Evolutionary conservation across 805 yeast species (phyloP), one percentile per base, ranked within the genome.

Genomic region (Scheffersomyces lignosus): DNA sequence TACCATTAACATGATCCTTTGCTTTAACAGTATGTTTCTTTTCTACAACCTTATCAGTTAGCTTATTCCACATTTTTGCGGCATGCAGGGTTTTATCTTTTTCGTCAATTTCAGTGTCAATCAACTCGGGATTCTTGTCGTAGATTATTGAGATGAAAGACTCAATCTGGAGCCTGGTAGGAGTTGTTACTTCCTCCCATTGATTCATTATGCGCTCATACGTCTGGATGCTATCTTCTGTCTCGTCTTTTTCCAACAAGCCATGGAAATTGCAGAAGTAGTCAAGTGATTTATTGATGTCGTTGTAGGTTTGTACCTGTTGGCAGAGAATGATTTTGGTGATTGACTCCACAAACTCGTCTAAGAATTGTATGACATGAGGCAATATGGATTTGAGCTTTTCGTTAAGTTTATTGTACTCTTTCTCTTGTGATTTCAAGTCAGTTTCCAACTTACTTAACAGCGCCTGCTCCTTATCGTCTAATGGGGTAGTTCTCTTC

Each of bases 341-440:
- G 10, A 77, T 39, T 34, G 61, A 59, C 31, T 66, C 73, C 8
- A 76, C 52, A 40, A 75, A 76, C 45, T 77, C 83, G 24, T 77
- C 75, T 30, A 76, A 46, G 13, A 68, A 62, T 3, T 61, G 55
- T 31, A 73, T 49, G 3, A 67, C 62, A 44, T 74, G 77, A 1
- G 83, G 83, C 5, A 75, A 52, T 3, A 71, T 47, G 3, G 65
- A 30, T 33, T 61, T 63, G n/a, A 66, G 51, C 36, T 70, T 72
- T 15, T 39, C 34, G 27, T 16, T 34, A 27, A 34, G 22, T 14
- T 31, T 31, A 18, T 26, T 28, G 16, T 33, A 23, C 18, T 38
- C 38, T 15, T 33, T 28, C 34, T 36, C 37, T 38, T 38, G n/a
- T 32, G 23, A 12, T 26, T 18, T 10, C n/a, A 34, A 22, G 3